These are phyloP conservation scores for Komagataella mondaviorum DNA, from an alignment of 805 yeast genomes.

Conservation along the genomic window DNA sequence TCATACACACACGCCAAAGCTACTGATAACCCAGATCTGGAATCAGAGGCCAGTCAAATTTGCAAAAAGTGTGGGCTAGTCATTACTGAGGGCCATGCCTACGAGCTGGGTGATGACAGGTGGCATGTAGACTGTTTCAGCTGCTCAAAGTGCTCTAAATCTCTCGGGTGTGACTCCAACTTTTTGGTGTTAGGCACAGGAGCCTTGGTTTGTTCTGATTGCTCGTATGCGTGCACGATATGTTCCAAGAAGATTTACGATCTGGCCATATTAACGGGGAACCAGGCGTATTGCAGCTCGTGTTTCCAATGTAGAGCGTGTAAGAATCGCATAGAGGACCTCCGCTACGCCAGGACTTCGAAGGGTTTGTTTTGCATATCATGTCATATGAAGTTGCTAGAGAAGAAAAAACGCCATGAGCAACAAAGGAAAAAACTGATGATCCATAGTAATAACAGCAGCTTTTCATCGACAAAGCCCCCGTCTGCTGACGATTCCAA, in stretches of 20 bases:
- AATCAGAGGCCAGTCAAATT: background rate
- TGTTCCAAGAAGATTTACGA: constrained; percentile 85
- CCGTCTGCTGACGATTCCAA: constrained; percentile 1
- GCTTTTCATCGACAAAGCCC: background rate
- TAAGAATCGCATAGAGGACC: constrained; percentile 71
- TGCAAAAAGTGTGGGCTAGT: background rate
- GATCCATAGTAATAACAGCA: background rate
- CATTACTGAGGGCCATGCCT: constrained; percentile 85
- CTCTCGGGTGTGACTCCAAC: constrained; percentile 77
- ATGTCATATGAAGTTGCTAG: constrained; percentile 77
- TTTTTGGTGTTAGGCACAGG: constrained; percentile 91
- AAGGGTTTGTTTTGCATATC: constrained; percentile 88
- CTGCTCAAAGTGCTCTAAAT: constrained; percentile 72
- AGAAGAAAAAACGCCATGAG: constrained; percentile 49
- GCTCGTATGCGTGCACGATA: constrained; percentile 81
- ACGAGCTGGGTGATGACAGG: constrained; percentile 84
- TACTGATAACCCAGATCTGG: background rate
- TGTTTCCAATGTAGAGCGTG: constrained; percentile 90
- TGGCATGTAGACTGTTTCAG: constrained; percentile 94
- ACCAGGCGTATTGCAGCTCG: constrained; percentile 83
- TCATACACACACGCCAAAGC: background rate
- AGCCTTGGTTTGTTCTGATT: constrained; percentile 74
- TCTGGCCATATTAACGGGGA: constrained; percentile 87
- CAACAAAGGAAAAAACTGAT: background rate
- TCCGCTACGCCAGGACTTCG: constrained; percentile 84